Evolutionary conservation across 1,139 yeast genomes (phyloP), one percentile per base, ranked within the genome.

Genomic region (Zygosaccharomyces sapae): DNA sequence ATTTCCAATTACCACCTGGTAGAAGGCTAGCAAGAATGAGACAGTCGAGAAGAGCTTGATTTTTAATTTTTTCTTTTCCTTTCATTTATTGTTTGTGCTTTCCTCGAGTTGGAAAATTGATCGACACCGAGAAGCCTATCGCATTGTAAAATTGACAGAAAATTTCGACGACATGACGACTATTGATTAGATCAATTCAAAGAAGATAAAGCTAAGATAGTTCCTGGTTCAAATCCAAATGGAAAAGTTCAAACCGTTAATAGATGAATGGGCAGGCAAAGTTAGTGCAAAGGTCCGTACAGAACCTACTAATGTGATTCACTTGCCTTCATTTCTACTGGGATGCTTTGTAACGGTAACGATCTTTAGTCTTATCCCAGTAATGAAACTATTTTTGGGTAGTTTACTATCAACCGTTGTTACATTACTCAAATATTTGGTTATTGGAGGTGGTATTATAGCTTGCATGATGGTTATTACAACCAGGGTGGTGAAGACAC

Each of bases 1-100:
- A 38, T 19, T 45, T 48, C 36, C 51, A 48, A 16, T 16, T 48
- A 7, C 51, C 51, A 13, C 49, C 49, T 35, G 56, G 49, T 33
- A 57, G 65, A 40, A 58, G 50, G 41, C 43, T 61, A n/a, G 65
- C 65, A 13, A 54, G 66, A 44, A 61, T 50, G 53, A 47, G 53
- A 33, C 51, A 49, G 8, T 40, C 51, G 22, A 47, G 53, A 42
- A 47, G 53, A 27, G 43, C 45, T 24, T 39, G 38, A 35, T 44
- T 10, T 19, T 4, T 19, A 18, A 7, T 35, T 19, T 20, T 25
- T 20, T 36, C 16, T 36, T n/a, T 36, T n/a, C 16, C 9, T 25
- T 12, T 10, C 18, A 19, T 36, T 12, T 18, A 22, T 19, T 36
- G 18, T 29, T 13, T 36, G 12, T 16, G 35, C 30, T 20, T 36